Conservation (phyloP, 2,329 filamentous ascomycete genomes). For the Coniochaeta sp. region DNA sequence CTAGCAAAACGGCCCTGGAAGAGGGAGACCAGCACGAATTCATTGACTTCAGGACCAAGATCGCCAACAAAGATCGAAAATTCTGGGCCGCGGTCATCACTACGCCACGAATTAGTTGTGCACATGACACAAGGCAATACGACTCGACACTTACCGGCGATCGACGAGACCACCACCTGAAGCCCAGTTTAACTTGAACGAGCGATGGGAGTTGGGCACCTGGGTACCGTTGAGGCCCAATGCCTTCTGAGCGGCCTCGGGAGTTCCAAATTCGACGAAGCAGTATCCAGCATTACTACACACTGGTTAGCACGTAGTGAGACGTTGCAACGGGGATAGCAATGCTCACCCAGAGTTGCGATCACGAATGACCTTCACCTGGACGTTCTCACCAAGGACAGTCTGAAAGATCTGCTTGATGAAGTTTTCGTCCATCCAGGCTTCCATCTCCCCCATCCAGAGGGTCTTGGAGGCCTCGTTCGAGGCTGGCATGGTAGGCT, state of each 20-base stretch:
- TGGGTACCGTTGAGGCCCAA: slow-evolving; percentile 80
- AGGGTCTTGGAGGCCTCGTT: slow-evolving; percentile 49
- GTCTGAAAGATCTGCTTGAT: slow-evolving; percentile 87
- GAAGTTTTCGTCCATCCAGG: slow-evolving; percentile 99
- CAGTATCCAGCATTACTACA: slow-evolving; percentile 92
- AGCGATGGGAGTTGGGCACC: slow-evolving; percentile 88
- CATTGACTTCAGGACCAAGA: slow-evolving; percentile 95
- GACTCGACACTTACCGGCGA: slow-evolving; percentile 56
- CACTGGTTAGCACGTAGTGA: slow-evolving; percentile 10
- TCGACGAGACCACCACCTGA: slow-evolving; percentile 93
- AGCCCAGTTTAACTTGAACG: slow-evolving; percentile 99
- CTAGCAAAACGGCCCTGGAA: slow-evolving; percentile 95
- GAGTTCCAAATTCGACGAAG: slow-evolving; percentile 84
- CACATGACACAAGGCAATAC: background rate
- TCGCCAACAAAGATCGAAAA: slow-evolving; percentile 98
- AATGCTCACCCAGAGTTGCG: slow-evolving; percentile 85
- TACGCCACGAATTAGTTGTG: slow-evolving; percentile 26
- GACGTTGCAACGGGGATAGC: background rate
- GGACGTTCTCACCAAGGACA: slow-evolving; percentile 86
- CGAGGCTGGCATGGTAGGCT: slow-evolving; percentile 12
- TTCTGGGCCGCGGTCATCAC: slow-evolving; percentile 92
- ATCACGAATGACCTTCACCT: slow-evolving; percentile 99
- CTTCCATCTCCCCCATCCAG: slow-evolving; percentile 94
- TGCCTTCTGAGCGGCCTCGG: slow-evolving; percentile 84
- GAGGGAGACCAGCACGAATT: slow-evolving; percentile 92